These are phyloP conservation scores for Saccharomyces hybrid DNA, from an alignment of 1,139 yeast species.

Conservation along the genomic window DNA sequence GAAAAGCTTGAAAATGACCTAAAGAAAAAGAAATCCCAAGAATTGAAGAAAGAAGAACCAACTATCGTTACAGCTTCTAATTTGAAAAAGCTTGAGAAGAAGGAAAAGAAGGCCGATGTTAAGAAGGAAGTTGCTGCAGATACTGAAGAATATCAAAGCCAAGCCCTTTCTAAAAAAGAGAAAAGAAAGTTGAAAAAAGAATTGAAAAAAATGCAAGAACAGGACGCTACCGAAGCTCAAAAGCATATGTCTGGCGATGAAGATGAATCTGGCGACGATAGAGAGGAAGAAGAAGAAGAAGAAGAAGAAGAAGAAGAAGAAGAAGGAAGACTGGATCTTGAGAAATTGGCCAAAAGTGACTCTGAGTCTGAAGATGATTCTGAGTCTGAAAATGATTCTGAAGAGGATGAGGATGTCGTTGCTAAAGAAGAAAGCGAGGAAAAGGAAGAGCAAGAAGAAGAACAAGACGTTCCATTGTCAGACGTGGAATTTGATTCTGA, in stretches of 20 bases:
- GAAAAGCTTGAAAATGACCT: conserved; percentile 17
- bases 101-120: conserved; percentile 6
- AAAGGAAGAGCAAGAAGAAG: conserved; percentile 41
- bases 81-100: conserved; percentile 12
- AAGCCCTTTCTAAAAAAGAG: conserved; percentile 51
- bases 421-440: conserved; percentile 37
- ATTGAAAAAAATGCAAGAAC: conserved; percentile 26
- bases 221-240: conserved; percentile 25
- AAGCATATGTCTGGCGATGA: conserved; percentile 22
- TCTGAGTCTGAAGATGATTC: conserved; percentile 38
- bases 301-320: conserved; percentile 29
- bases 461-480: conserved; percentile 65
- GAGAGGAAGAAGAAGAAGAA: conserved; percentile 31
- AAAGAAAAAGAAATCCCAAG: conserved; percentile 19
- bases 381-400: conserved; percentile 39
- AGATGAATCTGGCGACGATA: conserved; percentile 20
- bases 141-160: conserved; percentile 40
- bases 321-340: conserved; percentile 35
- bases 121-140: conserved; percentile 10
- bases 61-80: conserved; percentile 33
- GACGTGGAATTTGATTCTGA: conserved; percentile 79
- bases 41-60: conserved; percentile 26
- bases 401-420: conserved; percentile 39
- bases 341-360: conserved; percentile 50
- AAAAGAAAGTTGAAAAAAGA: conserved; percentile 54